These are phyloP conservation scores for Zymoseptoria tritici DNA, from an alignment of 2,329 filamentous ascomycete genomes.

Conservation along the genomic window DNA sequence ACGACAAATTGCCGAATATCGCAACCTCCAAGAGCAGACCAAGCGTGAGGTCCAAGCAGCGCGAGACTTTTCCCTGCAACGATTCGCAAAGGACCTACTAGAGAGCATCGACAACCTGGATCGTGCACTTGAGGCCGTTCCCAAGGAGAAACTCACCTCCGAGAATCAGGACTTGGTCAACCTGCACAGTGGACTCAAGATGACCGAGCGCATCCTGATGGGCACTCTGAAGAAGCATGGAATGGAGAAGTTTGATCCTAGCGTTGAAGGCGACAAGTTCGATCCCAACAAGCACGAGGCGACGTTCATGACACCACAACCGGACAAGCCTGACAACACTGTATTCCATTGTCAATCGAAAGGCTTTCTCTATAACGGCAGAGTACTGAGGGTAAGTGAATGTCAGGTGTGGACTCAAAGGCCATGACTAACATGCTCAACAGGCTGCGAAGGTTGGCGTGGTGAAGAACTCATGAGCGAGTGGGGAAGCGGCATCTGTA, in stretches of 20 bases:
- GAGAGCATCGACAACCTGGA: conserved; percentile 97
- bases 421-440: conserved; percentile 21
- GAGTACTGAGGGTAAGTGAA: conserved; percentile 61
- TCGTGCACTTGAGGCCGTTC: conserved; percentile 75
- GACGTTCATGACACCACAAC: conserved; percentile 83
- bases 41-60: conserved; percentile 81
- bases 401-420: neutral
- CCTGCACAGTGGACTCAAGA: conserved; percentile 83
- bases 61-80: conserved; percentile 86
- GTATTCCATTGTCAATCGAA: conserved; percentile 93
- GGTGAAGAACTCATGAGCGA: conserved; percentile 63
- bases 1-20: conserved; percentile 90
- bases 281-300: conserved; percentile 96
- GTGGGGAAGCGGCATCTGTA: neutral
- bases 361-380: conserved; percentile 88
- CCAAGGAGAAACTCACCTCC: conserved; percentile 61
- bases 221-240: conserved; percentile 88
- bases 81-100: conserved; percentile 88
- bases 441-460: conserved; percentile 87
- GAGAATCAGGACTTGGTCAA: conserved; percentile 65
- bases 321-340: conserved; percentile 79
- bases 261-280: conserved; percentile 68
- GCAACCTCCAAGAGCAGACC: conserved; percentile 93
- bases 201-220: conserved; percentile 88
- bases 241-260: conserved; percentile 78